Evolutionary conservation across 345 rosid species (phyloP), one percentile per base, ranked within the genome.

Genomic region (Geranium brycei): DNA sequence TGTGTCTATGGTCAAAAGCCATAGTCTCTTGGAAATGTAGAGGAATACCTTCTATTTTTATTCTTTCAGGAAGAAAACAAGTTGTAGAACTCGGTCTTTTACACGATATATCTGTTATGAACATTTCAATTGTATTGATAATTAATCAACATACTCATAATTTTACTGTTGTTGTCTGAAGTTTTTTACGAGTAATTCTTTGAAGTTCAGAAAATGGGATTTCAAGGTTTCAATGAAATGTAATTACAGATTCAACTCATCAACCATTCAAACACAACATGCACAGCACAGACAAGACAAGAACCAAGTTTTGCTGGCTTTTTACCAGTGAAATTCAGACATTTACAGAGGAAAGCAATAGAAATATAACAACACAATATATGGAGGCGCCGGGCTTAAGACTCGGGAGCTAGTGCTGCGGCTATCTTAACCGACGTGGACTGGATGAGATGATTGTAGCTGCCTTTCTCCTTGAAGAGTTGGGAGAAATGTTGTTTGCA

Each of bases 391-490:
- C 59, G 28, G 28, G 28, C 2, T 86, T 75, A 91, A 61, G 83
- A 78, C 68, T 91, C 95, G 0, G 89, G 87, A 5, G 81, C 72
- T 0, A 90, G 53, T 17, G 84, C 81, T 3, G 89, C 85, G 0
- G 86, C 84, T 1, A 87, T 92, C 75, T 83, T 89, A 60, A 85
- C 76, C 8, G 96, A 78, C 66, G 95, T 91, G 3, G 87, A 87
- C 75, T 89, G 87, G 75, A 89, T 79, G 0, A 89, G 82, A 74
- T 93, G 97, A 62, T 85, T 90, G 81, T 93, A 93, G 81, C 90
- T 93, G 51, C 99, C 99, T 64, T 93, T 93, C 83, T 93, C 97
- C 82, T 85, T 88, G 80, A 93, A 93, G 68, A 93, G 95, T 93
- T 93, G 82, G 28, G 28, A 23, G 28, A 23, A 23, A 23, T 23